Evolutionary conservation across 495 filamentous ascomycete genomes (phyloP), one percentile per base, ranked within the genome.

Genomic region (Hyaloscypha bicolor): DNA sequence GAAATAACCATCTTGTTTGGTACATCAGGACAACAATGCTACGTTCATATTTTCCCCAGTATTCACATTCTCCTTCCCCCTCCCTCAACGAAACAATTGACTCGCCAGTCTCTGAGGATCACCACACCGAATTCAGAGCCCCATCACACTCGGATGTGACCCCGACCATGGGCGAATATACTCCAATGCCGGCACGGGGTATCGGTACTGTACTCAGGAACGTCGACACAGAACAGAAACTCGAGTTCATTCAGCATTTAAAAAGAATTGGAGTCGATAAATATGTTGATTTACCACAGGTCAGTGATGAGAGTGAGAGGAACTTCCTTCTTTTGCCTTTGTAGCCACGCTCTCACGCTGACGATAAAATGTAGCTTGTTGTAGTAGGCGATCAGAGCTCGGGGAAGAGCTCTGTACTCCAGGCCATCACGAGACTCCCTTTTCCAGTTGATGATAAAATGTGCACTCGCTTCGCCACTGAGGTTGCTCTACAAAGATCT

Each of bases 321-420:
- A 16, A 16, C 42, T 48, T 48, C 42, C 35, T 1, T 48, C 42
- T 14, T 16, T 6, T 14, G 16, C 4, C 42, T 48, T 19, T 48
- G 9, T 48, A 1, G 16, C 1, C 4, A 19, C 4, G 42, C 16
- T 14, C 16, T 48, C 4, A 11, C 16, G 3, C 42, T 48, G 42
- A 48, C 9, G 16, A 48, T 48, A 12, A 48, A 48, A 37, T 37
- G 33, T 30, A 59, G 32, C 25, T 69, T 22, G 78, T 87, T 21
- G 87, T 88, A 3, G 86, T 82, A 64, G 85, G 86, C 2, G 80
- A 86, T 73, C 82, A 87, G 63, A 84, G 79, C 2, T 76, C 77
- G 37, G 86, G 85, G 6, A 87, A 86, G 63, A 85, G 83, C 70
- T 88, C 86, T 0, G 85, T 88, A 4, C 78, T 88, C 0, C 86